Percentiles rank a stretch among this genome's conserved stretches.
phyloP scores from a whole-genome alignment of 2,329 filamentous ascomycete genomes.

The Penicillium nordicum region DNA sequence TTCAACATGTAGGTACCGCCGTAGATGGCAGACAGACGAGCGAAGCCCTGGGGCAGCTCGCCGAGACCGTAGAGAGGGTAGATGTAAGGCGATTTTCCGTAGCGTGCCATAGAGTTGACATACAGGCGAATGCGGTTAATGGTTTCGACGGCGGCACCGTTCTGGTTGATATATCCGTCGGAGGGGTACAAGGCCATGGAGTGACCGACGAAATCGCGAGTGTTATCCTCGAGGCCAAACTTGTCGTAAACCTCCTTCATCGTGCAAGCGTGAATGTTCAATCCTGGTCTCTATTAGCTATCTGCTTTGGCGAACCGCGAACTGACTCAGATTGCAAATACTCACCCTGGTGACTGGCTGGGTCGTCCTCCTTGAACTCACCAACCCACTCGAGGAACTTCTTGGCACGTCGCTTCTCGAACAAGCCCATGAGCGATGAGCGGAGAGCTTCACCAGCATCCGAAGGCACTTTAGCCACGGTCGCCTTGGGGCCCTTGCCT shows the following conservation, averaged over 20 bases:
- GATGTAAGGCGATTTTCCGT: slow-evolving; percentile 98
- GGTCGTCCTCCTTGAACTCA: slow-evolving; percentile 75
- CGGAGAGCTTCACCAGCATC: slow-evolving; percentile 85
- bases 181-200: slow-evolving; percentile 95
- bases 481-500: slow-evolving; percentile 74
- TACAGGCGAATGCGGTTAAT: slow-evolving; percentile 93
- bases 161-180: slow-evolving; percentile 75
- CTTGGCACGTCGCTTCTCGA: slow-evolving; percentile 97
- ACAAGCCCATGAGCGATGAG: slow-evolving; percentile 93
- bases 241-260: slow-evolving; percentile 99
- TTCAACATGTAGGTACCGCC: slow-evolving; percentile 99
- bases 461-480: slow-evolving; percentile 93
- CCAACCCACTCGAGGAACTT: slow-evolving; percentile 95
- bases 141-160: slow-evolving; percentile 74
- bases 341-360: slow-evolving; percentile 81
- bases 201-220: slow-evolving; percentile 94
- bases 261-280: slow-evolving; percentile 73
- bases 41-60: slow-evolving; percentile 96
- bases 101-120: slow-evolving; percentile 94
- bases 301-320: background rate
- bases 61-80: slow-evolving; percentile 97
- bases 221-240: slow-evolving; percentile 84
- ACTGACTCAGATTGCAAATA: slow-evolving; percentile 29
- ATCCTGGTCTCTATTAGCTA: slow-evolving; percentile 53
- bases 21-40: slow-evolving; percentile 95